Base-by-base conservation (phyloP, 805 yeast genomes). In the Pichia nakasei region DNA sequence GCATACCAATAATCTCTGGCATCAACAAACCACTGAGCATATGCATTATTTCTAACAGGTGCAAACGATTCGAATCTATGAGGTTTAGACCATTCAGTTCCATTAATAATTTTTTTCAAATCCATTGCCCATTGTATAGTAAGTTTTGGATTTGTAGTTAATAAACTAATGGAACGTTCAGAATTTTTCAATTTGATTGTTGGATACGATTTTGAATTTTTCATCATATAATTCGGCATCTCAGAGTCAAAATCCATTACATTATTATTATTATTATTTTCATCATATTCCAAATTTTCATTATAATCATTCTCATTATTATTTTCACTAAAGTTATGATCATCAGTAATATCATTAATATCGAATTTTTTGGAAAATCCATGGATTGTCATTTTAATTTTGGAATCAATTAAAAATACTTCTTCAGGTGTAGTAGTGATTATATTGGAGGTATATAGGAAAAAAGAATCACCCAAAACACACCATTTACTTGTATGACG, bases 11-110 rank as follows among this genome's bases (percentile, higher is more conserved):
- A 85, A 62, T 93, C 99, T 56, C 99, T 72, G 21, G 60, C 67
- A 64, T 93, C 99, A 4, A 93, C 97, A 66, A 93, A 81, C 93
- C 95, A 91, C 60, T 93, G 96, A 12, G 96, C 96, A 65, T 77
- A 85, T 46, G 86, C 85, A 52, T 87, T 78, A 20, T 78, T 63
- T 51, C 99, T 69, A 0, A 91, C 78, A 0, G 99, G 99, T 0
- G 97, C 96, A 73, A 85, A 94, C 42, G 96, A 85, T 7, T 70
- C 79, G 64, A 94, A 94, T 48, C 98, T 68, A 49, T 93, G 76
- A 5, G 65, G 65, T 46, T 75, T 71, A 0, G 87, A 66, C 96
- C 97, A 93, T 2, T 73, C 63, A 0, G 93, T 75, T 38, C 72
- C 69, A 34, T 70, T 69, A 35, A 73, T 72, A 94, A 89, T 88